Percentiles rank a stretch among this genome's conserved stretches.
These are phyloP conservation scores for Ascochyta fabae DNA, from an alignment of 2,329 filamentous ascomycete species.

Conservation along the genomic window DNA sequence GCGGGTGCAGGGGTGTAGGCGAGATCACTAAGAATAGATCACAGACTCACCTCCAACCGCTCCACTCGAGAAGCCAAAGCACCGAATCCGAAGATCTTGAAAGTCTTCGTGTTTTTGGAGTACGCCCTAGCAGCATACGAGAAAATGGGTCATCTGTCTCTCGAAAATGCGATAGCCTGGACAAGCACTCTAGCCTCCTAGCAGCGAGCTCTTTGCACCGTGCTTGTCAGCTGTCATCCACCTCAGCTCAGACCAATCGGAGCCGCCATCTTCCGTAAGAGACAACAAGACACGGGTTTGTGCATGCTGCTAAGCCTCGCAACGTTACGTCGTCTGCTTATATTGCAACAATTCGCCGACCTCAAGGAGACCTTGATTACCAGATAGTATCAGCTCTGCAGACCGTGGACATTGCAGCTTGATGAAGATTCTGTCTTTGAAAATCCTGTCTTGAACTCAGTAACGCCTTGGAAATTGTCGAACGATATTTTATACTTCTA, in stretches of 20 bases:
- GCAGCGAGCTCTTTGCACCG: background rate
- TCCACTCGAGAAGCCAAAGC: background rate
- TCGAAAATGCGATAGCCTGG: background rate
- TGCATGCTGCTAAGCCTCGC: conserved; percentile 11
- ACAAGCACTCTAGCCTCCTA: background rate
- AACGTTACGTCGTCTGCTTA: conserved; percentile 4
- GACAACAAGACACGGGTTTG: background rate
- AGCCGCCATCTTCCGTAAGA: conserved; percentile 1
- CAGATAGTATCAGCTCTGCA: background rate
- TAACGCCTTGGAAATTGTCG: background rate
- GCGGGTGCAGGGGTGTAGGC: conserved; percentile 4
- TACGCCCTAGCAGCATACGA: background rate
- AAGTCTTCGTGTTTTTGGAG: background rate
- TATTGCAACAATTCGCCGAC: conserved; percentile 5
- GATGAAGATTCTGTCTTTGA: background rate
- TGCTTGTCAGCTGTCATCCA: conserved; percentile 12
- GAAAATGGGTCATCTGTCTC: background rate
- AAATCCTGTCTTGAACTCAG: background rate
- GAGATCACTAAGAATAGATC: conserved; percentile 14
- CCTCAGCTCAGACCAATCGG: conserved; percentile 11
- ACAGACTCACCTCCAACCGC: conserved; percentile 3
- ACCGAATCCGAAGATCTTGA: background rate
- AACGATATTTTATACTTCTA: background rate
- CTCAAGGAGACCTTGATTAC: background rate
- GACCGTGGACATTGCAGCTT: background rate